Evolutionary conservation across 371 early-diverging fungal species (phyloP).

Genomic region (Batkoa obscura): DNA sequence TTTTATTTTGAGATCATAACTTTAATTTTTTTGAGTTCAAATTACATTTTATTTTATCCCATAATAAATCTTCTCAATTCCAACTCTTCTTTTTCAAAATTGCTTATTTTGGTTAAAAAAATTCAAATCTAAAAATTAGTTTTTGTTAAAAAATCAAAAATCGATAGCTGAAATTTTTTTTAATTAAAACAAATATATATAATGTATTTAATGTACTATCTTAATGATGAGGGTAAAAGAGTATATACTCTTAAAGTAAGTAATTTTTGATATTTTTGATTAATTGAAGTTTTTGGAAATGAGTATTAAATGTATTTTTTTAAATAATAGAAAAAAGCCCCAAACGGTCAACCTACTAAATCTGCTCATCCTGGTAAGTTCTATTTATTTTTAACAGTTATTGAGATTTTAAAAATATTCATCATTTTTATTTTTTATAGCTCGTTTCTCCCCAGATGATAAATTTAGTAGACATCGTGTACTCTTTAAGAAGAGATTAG

Average conservation of each 20-base stretch:
- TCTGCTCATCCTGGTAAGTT: conserved; percentile 75
- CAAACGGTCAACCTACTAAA: conserved; percentile 62
- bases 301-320: not conserved
- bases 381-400: conserved; percentile 4
- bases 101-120: no score
- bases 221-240: conserved; percentile 66
- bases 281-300: no score
- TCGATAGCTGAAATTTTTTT: not conserved
- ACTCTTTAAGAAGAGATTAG: conserved; percentile 90
- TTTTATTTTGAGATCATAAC: no score
- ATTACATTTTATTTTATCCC: no score
- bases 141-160: no score
- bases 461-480: conserved; percentile 95
- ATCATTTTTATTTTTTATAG: conserved; percentile 10
- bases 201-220: conserved; percentile 93
- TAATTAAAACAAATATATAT: not conserved
- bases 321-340: conserved; percentile 50
- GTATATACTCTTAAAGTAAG: conserved; percentile 91
- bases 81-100: no score
- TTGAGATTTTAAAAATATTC: not conserved
- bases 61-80: no score
- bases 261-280: not conserved
- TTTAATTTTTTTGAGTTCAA: no score
- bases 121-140: no score
- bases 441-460: conserved; percentile 96